phyloP scores from a whole-genome alignment of 2,329 filamentous ascomycete genomes.

The Apiospora phragmitis region DNA sequence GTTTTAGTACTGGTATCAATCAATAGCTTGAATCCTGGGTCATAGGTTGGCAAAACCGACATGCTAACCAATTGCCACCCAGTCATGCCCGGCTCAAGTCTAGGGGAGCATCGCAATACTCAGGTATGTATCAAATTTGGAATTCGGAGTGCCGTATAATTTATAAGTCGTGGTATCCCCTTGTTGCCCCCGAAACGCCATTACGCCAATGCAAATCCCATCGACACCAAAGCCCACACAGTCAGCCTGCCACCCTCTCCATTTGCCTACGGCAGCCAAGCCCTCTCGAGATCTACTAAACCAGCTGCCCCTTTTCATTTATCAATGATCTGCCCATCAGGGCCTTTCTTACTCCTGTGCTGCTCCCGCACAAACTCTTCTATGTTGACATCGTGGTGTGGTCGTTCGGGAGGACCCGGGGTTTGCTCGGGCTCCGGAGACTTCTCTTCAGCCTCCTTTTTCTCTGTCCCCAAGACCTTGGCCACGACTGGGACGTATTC shows the following conservation, averaged over 20 bases:
- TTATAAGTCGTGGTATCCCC: not conserved
- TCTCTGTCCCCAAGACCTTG: slow-evolving; percentile 39
- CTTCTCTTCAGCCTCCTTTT: slow-evolving; percentile 23
- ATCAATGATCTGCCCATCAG: slow-evolving; percentile 5
- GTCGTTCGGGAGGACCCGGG: slow-evolving; percentile 43
- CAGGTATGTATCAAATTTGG: not conserved
- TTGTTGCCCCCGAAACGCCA: not conserved
- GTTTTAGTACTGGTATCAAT: not conserved
- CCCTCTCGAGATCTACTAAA: not conserved
- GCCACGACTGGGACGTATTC: slow-evolving; percentile 44
- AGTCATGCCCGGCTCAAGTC: not conserved
- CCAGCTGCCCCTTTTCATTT: not conserved
- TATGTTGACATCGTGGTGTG: slow-evolving; percentile 48
- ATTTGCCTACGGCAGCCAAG: not conserved
- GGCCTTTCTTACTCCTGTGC: slow-evolving; percentile 44
- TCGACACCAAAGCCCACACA: not conserved
- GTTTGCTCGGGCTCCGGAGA: slow-evolving; percentile 15
- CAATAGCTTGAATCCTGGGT: not conserved
- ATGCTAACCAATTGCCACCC: not conserved
- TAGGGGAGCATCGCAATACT: not conserved
- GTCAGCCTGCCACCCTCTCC: not conserved
- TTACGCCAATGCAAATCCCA: not conserved
- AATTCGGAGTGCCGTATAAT: not conserved
- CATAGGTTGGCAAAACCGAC: not conserved
- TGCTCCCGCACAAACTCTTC: slow-evolving; percentile 55